Base-by-base conservation (phyloP, 108 stramenopile genomes). In the Pseudonitzschia delicatissima region DNA sequence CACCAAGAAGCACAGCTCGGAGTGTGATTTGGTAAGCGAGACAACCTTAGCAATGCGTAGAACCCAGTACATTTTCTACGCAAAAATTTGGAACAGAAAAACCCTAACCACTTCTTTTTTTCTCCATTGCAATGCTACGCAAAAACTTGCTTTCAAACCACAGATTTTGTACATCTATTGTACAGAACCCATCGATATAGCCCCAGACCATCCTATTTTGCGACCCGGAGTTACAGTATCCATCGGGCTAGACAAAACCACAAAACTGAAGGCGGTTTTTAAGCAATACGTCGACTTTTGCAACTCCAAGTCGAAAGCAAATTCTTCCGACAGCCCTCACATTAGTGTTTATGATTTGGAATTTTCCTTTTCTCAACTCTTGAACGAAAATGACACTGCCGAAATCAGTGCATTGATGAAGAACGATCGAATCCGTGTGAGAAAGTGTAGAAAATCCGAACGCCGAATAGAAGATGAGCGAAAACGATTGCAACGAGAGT, bases 361-460 rank as follows among this genome's bases (percentile, higher is more conserved):
- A 76, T 94, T 94, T 61, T 27, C 76, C 6, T 87, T 89, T 73
- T 77, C 71, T 50, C 64, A 77, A 12, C 34, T 89, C 18, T 66
- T 94, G 26, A 64, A 78, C 64, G 62, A 62, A 9, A 37, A 36
- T 17, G 78, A 86, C 37, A 88, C 87, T n/a, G 82, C 87, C 9
- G 92, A 94, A 65, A 64, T 74, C 0, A 76, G 77, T 11, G 88
- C 90, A 2, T 52, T 94, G 70, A 94, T 94, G 92, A 94, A 94
- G 64, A 81, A 85, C 61, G 92, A 94, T 78, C 72, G 72, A 9
- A 88, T 94, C 47, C 67, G 60, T 25, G 88, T 88, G 0, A 73
- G 81, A 59, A 72, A 69, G n/a, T 71, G 68, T 5, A 39, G 82
- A 9, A 60, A 66, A 5, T 57, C 68, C 15, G 82, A 83, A 32